phyloP scores from a whole-genome alignment of 2,329 filamentous ascomycete genomes.

The Neopestalotiopsis sp. region DNA sequence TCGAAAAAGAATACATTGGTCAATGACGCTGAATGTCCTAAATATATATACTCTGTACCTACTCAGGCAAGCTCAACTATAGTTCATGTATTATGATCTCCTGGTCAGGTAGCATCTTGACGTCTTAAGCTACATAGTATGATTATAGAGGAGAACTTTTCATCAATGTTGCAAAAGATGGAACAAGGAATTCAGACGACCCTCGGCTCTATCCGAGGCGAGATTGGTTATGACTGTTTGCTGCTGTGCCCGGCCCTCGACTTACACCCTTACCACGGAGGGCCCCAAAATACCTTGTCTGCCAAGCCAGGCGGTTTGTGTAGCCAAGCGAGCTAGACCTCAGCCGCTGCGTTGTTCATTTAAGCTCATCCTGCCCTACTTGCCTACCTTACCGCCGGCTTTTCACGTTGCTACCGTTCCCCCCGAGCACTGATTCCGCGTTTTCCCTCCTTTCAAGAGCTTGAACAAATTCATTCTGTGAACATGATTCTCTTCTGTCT shows the following conservation, averaged over 20 bases:
- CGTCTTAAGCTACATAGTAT: no score
- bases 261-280: not conserved
- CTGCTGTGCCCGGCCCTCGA: not conserved
- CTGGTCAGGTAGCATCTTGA: no score
- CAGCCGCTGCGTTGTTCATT: not conserved
- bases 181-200: not conserved
- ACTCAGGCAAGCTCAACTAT: no score
- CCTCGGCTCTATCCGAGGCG: not conserved
- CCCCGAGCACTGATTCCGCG: no score
- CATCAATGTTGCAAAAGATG: not conserved
- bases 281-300: not conserved
- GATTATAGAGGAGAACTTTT: not conserved
- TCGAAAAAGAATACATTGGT: no score
- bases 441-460: no score
- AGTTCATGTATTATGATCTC: no score
- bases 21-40: no score
- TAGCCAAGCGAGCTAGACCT: not conserved
- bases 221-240: not conserved
- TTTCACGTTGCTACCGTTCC: not conserved
- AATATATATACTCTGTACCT: no score
- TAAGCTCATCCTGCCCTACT: not conserved
- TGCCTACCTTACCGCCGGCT: not conserved
- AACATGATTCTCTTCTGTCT: no score
- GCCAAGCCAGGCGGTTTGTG: not conserved
- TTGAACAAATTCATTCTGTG: no score